Base-by-base conservation (phyloP, 2,329 filamentous ascomycete species). In the Aureobasidium pullulans region DNA sequence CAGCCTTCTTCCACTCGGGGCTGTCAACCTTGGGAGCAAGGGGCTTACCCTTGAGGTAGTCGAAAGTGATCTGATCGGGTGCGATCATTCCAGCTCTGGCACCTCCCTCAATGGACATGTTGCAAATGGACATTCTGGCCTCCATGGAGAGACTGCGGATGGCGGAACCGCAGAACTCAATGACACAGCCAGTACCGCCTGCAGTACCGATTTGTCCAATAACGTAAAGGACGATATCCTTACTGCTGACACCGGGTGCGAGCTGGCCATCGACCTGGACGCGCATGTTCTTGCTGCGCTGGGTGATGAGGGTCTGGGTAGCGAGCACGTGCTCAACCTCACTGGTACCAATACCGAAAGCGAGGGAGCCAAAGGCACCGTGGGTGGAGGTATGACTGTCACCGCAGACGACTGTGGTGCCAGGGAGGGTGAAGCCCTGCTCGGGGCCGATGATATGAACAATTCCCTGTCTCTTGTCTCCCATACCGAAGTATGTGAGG, bases 341-440 rank as follows among this genome's bases (percentile, higher is more conserved):
- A 72, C 90, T 96, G 63, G 94, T 99, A 68, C 94, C 94, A 70
- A 99, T 99, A 74, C 94, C 94, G 71, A 96, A 96, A 42, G 94
- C 94, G 63, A 97, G 84, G 67, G 92, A 84, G 66, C 94, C 94
- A 68, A 97, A 99, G 56, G 94, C 94, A 69, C 94, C 94, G 76
- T 99, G 94, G 64, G 94, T 99, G 29, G 93, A 96, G 48, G 94
- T 99, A 74, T 99, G 94, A 70, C 89, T 96, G 81, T 99, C 94
- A 74, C 94, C 94, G 71, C 94, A 97, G 65, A 97, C 94, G 39
- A 97, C 89, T 3, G 94, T 99, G 58, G 94, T 97, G 66, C 90
- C 94, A 43, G 94, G 94, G 39, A 97, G 87, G 60, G 94, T 99
- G 80, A 99, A 99, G 66, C 94, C 94, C 76, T 99, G 94, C 80